Base-by-base conservation (phyloP, 1,284 basidiomycete species). In the Malassezia restricta region DNA sequence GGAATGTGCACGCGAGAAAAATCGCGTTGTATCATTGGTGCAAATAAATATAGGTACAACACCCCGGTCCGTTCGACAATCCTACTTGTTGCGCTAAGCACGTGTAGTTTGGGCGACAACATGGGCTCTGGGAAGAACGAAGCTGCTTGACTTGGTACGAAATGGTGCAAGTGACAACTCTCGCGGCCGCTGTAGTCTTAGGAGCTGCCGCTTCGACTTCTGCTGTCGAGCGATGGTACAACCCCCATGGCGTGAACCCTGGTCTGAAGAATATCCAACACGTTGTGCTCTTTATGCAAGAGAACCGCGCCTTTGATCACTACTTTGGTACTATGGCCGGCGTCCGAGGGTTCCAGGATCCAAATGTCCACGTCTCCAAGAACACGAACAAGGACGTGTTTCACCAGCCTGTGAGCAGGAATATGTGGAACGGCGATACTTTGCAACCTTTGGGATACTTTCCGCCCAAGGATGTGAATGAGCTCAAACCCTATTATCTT, bases 231-330 rank as follows among this genome's bases (percentile, higher is more conserved):
- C 20, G 20, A 4, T 24, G 20, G 20, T 35, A 35, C 33, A 53
- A 53, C 8, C 50, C 56, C 6, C 15, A 30, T 7, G 47, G 38
- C 17, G 63, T 66, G 11, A 44, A 49, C 14, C 20, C 20, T 14
- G 39, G 27, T 3, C 32, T 52, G 33, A 47, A 47, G 44, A 39
- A 58, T 28, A 52, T 55, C 31, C 43, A 61, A 42, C 59, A 61
- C 49, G 51, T 61, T 30, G 53, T 61, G n/a, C 42, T 61, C 8
- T 61, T 61, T 45, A 68, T 68, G 66, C 66, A 68, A 45, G 65
- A 68, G 51, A 67, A 68, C 53, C 49, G 65, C n/a, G 62, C 65
- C 17, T 68, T 67, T 39, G 65, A 68, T 43, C 65, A 67, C 54
- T 68, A 68, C 49, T 68, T 66, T 47, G 60, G 60, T 7, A 60